Conservation (phyloP, 2,329 filamentous ascomycete species). For the Pseudogymnoascus sp. region DNA sequence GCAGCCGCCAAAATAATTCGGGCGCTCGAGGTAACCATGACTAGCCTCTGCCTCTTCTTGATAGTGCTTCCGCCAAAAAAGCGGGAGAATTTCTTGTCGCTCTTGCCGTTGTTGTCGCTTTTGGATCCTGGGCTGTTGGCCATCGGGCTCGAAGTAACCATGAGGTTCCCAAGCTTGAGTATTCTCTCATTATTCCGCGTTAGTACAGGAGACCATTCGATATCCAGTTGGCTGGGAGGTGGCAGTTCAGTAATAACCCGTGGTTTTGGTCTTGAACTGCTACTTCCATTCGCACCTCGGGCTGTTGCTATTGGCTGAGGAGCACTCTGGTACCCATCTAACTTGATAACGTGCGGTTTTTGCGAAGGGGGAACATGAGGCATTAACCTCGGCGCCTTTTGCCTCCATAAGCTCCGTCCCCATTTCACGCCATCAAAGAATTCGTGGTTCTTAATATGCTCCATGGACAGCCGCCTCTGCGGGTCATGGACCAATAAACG, state of each 20-base stretch:
- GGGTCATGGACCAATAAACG: constrained; percentile 86
- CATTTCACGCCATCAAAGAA: constrained; percentile 87
- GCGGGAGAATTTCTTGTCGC: constrained; percentile 81
- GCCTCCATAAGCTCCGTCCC: constrained; percentile 79
- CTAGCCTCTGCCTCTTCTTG: constrained; percentile 86
- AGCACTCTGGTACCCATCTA: constrained; percentile 43
- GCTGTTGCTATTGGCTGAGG: constrained; percentile 18
- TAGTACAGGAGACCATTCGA: constrained; percentile 95
- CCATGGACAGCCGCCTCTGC: constrained; percentile 72
- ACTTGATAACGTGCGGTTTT: constrained; percentile 66
- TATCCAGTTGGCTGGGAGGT: constrained; percentile 92
- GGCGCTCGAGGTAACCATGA: constrained; percentile 89
- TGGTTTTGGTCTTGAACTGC: constrained; percentile 52
- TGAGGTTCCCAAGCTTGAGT: constrained; percentile 82
- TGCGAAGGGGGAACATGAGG: constrained; percentile 70
- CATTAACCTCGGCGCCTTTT: constrained; percentile 79
- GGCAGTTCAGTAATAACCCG: constrained; percentile 90
- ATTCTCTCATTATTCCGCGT: constrained; percentile 89
- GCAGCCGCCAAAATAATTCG: constrained; percentile 84
- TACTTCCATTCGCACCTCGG: constrained; percentile 24
- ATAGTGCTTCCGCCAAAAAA: constrained; percentile 88
- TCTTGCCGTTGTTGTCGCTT: constrained; percentile 54
- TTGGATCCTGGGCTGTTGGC: constrained; percentile 67
- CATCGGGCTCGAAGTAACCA: constrained; percentile 72
- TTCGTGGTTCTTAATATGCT: constrained; percentile 93